Evolutionary conservation across 2,329 filamentous ascomycete species (phyloP).

Genomic region (Penicillium sp.): DNA sequence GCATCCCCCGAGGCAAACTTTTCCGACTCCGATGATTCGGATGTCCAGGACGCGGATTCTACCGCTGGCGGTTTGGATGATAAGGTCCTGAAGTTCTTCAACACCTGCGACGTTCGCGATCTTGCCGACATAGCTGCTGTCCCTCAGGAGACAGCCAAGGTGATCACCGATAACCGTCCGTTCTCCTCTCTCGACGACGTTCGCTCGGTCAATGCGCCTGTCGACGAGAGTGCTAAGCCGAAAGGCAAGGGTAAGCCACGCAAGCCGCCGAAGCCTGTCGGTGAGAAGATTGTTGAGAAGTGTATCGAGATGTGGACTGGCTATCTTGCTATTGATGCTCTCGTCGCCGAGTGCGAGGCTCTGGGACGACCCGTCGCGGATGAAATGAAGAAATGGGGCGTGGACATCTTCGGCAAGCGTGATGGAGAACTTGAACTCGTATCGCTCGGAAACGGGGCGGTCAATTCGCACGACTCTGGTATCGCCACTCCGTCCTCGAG

Average conservation of each 20-base stretch:
- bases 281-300: constrained; percentile 63
- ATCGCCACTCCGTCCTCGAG: constrained; percentile 59
- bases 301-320: constrained; percentile 70
- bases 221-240: constrained; percentile 36
- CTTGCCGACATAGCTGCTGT: constrained; percentile 77
- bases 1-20: constrained; percentile 35
- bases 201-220: constrained; percentile 55
- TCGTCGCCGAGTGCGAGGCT: constrained; percentile 70
- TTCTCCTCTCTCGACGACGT: constrained; percentile 65
- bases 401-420: constrained; percentile 60
- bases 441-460: constrained; percentile 43
- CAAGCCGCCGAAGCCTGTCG: constrained; percentile 53
- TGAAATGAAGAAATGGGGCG: constrained; percentile 64
- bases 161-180: constrained; percentile 69
- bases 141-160: constrained; percentile 62
- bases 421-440: constrained; percentile 59
- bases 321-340: constrained; percentile 75
- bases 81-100: constrained; percentile 74
- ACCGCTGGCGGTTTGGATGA: constrained; percentile 47
- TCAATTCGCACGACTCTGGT: constrained; percentile 57
- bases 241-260: constrained; percentile 50
- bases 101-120: constrained; percentile 68
- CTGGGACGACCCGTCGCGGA: constrained; percentile 63
- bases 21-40: constrained; percentile 46
- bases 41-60: constrained; percentile 35